These are phyloP conservation scores for Linnemannia zychae DNA, from an alignment of 192 early-diverging fungal genomes.

Conservation along the genomic window DNA sequence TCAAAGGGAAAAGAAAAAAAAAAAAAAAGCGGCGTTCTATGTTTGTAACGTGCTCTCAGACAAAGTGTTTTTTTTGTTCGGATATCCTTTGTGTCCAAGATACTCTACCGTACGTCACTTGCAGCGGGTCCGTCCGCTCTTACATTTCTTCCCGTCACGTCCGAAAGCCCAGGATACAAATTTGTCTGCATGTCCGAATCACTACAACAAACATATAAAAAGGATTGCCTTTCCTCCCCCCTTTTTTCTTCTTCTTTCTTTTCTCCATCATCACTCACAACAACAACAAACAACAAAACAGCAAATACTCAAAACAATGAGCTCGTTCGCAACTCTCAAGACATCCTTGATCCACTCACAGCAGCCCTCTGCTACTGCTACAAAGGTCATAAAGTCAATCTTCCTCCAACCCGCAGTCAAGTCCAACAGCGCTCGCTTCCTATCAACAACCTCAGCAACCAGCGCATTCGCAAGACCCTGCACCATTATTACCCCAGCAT, in stretches of 20 bases:
- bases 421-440: slow-evolving; percentile 15
- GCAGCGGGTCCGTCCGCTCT: slow-evolving; percentile 4
- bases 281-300: not conserved
- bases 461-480: slow-evolving; percentile 23
- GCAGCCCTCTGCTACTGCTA: slow-evolving; percentile 1
- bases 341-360: slow-evolving; percentile 4
- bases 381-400: slow-evolving; percentile 19
- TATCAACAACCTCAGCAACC: slow-evolving; percentile 2
- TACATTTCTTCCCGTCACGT: not conserved
- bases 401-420: not conserved
- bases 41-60: not conserved
- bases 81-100: not conserved
- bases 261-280: not conserved
- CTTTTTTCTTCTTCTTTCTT: not conserved
- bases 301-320: slow-evolving; percentile 15
- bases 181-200: slow-evolving; percentile 8
- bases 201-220: not conserved
- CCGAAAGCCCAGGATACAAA: not conserved
- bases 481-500: slow-evolving; percentile 37
- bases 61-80: not conserved
- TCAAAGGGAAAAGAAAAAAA: not conserved
- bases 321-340: slow-evolving; percentile 19
- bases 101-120: not conserved
- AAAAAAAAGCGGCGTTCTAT: not conserved
- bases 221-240: not conserved